These are phyloP conservation scores for Pyrenochaeta sp. DNA, from an alignment of 2,329 filamentous ascomycete species.

Conservation along the genomic window DNA sequence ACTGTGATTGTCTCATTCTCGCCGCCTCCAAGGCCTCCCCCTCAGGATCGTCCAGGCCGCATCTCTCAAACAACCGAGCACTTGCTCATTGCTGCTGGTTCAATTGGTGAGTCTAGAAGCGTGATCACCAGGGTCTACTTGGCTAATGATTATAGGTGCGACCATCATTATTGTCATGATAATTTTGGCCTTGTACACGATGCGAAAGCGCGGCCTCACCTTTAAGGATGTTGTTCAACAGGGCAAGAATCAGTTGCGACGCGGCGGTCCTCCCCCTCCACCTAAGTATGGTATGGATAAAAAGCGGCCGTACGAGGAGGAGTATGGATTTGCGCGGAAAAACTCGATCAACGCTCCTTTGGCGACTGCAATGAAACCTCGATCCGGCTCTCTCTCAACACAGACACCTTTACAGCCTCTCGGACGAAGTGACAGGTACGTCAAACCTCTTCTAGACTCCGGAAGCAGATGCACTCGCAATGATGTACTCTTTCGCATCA, in stretches of 20 bases:
- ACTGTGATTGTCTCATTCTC: constrained; percentile 33
- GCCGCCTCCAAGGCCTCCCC: constrained; percentile 22
- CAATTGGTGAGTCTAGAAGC: constrained; percentile 40
- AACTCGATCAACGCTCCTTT: constrained; percentile 35
- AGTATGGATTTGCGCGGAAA: constrained; percentile 33
- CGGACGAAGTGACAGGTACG: constrained; percentile 39
- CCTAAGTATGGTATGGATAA: constrained; percentile 34
- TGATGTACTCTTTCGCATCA: background rate
- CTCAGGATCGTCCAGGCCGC: constrained; percentile 20
- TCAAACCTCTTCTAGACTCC: background rate
- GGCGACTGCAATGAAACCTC: constrained; percentile 25
- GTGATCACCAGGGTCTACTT: background rate
- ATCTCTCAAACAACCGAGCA: constrained; percentile 50
- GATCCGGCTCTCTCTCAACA: constrained; percentile 37
- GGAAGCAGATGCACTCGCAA: no score
- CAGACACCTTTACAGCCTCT: constrained; percentile 38
- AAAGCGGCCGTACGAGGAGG: constrained; percentile 30
- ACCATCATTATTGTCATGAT: constrained; percentile 50
- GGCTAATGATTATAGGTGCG: constrained; percentile 39
- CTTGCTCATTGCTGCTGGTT: constrained; percentile 50
- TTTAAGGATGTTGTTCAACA: constrained; percentile 36
- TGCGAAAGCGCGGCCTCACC: constrained; percentile 48
- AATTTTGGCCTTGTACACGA: constrained; percentile 44
- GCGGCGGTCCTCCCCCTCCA: constrained; percentile 31
- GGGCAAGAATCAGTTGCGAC: constrained; percentile 30